phyloP scores from a whole-genome alignment of 2,329 filamentous ascomycete species.

The Fusarium denticulatum region DNA sequence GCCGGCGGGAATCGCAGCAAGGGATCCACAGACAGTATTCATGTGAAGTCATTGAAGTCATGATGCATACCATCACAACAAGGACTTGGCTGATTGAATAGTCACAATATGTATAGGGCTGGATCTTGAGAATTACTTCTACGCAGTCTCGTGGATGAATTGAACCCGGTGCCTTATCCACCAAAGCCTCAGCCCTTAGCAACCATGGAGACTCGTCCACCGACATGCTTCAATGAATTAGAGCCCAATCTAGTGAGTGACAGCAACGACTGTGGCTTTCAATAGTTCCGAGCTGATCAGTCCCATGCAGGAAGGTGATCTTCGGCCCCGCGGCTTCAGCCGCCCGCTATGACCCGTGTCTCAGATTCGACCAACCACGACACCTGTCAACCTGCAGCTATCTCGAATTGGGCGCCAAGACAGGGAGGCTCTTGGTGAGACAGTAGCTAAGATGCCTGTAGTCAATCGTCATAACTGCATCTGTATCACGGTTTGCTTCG shows the following conservation, averaged over 20 bases:
- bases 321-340: neutral
- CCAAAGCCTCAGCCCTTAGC: fast-evolving
- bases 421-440: neutral
- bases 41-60: slow-evolving; percentile 5
- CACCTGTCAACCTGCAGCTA: neutral
- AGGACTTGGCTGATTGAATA: neutral
- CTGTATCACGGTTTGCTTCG: too few relatives aligned
- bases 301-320: neutral
- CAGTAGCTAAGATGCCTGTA: neutral
- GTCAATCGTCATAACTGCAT: too few relatives aligned
- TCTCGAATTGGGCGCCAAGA: neutral
- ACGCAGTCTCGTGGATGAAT: too few relatives aligned
- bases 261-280: neutral
- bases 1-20: neutral
- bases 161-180: neutral
- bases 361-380: neutral
- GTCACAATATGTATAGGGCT: neutral
- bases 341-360: slow-evolving; percentile 15
- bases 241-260: neutral
- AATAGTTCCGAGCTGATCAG: neutral
- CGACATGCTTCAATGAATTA: neutral
- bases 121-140: too few relatives aligned
- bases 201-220: too few relatives aligned
- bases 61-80: neutral
- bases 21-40: neutral